phyloP scores from a whole-genome alignment of 1,284 basidiomycete genomes.

The Malassezia obtusa region DNA sequence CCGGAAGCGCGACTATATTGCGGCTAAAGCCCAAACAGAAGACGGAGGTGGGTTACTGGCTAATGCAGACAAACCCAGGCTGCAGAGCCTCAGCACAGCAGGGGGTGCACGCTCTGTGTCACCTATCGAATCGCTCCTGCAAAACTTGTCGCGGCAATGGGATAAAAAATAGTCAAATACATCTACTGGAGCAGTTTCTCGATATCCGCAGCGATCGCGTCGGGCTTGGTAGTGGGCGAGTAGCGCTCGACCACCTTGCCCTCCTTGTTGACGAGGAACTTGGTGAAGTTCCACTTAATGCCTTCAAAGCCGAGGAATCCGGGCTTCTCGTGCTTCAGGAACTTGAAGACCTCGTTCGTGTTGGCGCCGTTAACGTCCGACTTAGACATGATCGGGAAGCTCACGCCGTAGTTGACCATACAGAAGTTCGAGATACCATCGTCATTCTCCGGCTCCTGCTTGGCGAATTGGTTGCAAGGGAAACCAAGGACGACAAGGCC shows the following conservation, averaged over 20 bases:
- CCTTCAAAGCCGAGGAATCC: conserved; percentile 63
- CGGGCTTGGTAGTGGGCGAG: conserved; percentile 67
- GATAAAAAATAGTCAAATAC: conserved; percentile 4
- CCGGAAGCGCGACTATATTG: conserved; percentile 10
- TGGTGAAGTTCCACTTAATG: conserved; percentile 58
- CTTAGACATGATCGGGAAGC: conserved; percentile 49
- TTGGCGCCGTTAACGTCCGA: conserved; percentile 72
- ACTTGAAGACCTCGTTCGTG: conserved; percentile 70
- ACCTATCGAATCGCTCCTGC: conserved; percentile 3
- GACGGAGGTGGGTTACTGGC: conserved; percentile 2
- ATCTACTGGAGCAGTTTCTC: conserved; percentile 51
- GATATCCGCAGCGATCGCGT: conserved; percentile 59
- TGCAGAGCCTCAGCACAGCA: background rate
- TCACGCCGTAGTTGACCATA: conserved; percentile 46
- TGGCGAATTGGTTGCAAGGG: conserved; percentile 74
- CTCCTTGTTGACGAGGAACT: conserved; percentile 51
- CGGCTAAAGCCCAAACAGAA: conserved; percentile 2
- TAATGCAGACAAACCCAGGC: background rate
- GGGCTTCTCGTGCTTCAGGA: conserved; percentile 68
- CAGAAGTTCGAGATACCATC: conserved; percentile 39
- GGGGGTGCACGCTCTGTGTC: background rate
- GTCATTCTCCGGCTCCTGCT: conserved; percentile 42
- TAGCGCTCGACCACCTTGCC: conserved; percentile 68
- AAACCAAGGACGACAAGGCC: conserved; percentile 73
- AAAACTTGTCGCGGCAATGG: conserved; percentile 8